These are phyloP conservation scores for Podila verticillata DNA, from an alignment of 192 early-diverging fungal genomes.

Conservation along the genomic window DNA sequence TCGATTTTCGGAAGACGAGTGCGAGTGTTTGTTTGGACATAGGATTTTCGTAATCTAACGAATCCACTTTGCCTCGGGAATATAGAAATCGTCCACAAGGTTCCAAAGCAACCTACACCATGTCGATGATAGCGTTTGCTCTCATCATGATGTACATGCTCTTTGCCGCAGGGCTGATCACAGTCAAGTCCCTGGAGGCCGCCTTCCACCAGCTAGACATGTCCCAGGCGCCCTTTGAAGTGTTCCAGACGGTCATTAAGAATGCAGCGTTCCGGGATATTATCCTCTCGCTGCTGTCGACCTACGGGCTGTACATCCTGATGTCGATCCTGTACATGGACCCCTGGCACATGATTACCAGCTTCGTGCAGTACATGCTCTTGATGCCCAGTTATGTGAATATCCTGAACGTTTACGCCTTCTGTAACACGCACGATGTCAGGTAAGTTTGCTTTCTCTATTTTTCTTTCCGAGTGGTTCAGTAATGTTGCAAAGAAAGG, in stretches of 20 bases:
- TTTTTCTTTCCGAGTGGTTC: not conserved
- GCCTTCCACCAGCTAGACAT: conserved; percentile 49
- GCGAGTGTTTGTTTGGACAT: too few species aligned
- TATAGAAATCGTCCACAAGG: conserved; percentile 77
- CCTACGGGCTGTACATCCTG: conserved; percentile 75
- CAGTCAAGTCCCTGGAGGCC: conserved; percentile 48
- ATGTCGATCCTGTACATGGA: conserved; percentile 72
- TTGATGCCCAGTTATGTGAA: conserved; percentile 84
- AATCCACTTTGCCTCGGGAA: too few species aligned
- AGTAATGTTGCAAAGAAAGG: not conserved
- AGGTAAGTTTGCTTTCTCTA: conserved; percentile 29
- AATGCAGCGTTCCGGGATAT: conserved; percentile 62
- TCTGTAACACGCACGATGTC: conserved; percentile 88
- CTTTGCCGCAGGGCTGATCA: conserved; percentile 62
- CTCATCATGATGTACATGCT: conserved; percentile 67
- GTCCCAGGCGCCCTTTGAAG: conserved; percentile 35
- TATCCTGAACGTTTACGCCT: conserved; percentile 84
- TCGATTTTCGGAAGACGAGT: too few species aligned
- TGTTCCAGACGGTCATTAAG: conserved; percentile 48
- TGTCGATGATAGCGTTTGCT: conserved; percentile 59
- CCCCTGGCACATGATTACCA: conserved; percentile 84
- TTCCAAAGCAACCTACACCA: conserved; percentile 63
- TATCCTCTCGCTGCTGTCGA: conserved; percentile 67
- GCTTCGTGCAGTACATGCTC: conserved; percentile 74
- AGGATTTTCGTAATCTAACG: too few species aligned